These are phyloP conservation scores for Neonectria neomacrospora DNA, from an alignment of 2,329 filamentous ascomycete species.

Conservation along the genomic window DNA sequence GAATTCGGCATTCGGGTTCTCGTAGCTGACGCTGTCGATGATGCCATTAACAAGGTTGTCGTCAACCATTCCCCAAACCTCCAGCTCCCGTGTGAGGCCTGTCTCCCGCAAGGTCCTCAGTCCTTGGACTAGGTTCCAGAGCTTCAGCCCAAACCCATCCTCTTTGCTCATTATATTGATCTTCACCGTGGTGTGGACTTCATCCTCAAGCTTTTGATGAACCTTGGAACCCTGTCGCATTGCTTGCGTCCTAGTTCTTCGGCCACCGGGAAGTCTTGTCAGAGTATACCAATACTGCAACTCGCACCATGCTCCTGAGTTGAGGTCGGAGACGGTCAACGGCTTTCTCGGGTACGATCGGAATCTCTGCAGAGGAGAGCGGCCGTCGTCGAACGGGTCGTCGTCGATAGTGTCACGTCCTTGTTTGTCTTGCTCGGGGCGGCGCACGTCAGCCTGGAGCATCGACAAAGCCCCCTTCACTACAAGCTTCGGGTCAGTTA, in stretches of 20 bases:
- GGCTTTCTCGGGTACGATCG: conserved; percentile 80
- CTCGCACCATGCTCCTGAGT: conserved; percentile 95
- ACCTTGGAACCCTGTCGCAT: conserved; percentile 87
- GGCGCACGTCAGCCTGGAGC: conserved; percentile 32
- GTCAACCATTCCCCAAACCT: conserved; percentile 87
- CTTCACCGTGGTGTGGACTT: conserved; percentile 81
- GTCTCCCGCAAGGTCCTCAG: conserved; percentile 77
- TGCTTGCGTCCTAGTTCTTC: conserved; percentile 77
- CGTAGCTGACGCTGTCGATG: conserved; percentile 85
- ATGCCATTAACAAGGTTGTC: conserved; percentile 88
- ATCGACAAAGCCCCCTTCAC: conserved; percentile 60
- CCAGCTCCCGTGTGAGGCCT: conserved; percentile 79
- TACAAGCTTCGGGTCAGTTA: conserved; percentile 76
- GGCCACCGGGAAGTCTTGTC: conserved; percentile 75
- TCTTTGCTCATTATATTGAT: conserved; percentile 80
- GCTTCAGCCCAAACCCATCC: conserved; percentile 81
- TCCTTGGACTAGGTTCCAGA: conserved; percentile 94
- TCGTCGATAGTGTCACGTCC: conserved; percentile 8
- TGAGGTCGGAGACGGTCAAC: conserved; percentile 87
- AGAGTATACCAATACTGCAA: conserved; percentile 92
- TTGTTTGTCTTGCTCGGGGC: conserved; percentile 28
- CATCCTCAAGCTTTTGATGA: conserved; percentile 84
- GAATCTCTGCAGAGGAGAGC: conserved; percentile 79
- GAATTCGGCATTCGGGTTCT: conserved; percentile 77
- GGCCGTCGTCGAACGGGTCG: conserved; percentile 47